phyloP scores from a whole-genome alignment of 116 monocot species.

The Thalassia testudinum region DNA sequence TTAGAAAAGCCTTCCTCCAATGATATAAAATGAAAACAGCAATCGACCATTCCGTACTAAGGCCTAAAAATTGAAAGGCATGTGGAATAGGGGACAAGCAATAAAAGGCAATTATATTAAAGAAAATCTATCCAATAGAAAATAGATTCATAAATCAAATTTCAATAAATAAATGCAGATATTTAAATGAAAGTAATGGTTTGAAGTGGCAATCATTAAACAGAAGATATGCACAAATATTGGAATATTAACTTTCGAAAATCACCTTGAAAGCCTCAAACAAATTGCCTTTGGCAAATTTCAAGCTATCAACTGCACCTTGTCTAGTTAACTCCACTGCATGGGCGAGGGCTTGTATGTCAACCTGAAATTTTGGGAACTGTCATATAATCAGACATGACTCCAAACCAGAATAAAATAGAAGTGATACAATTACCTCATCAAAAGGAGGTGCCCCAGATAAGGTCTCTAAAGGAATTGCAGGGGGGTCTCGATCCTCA shows the following conservation, averaged over 20 bases:
- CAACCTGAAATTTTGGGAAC: conserved; percentile 43
- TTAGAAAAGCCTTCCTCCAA: no score
- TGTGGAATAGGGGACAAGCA: no score
- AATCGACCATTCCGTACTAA: no score
- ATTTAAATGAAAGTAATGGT: no score
- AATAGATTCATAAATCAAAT: no score
- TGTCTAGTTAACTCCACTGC: conserved; percentile 94
- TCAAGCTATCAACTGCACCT: conserved; percentile 84
- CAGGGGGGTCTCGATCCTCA: conserved; percentile 84
- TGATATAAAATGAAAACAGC: no score
- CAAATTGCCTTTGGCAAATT: conserved; percentile 83
- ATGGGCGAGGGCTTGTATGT: conserved; percentile 98
- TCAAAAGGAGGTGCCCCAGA: conserved; percentile 83
- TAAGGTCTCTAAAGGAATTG: conserved; percentile 49
- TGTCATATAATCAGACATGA: neutral
- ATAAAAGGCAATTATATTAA: no score
- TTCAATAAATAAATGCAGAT: no score
- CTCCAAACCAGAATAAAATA: no score
- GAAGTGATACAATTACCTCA: conserved; percentile 46
- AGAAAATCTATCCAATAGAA: no score
- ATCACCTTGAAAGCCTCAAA: conserved; percentile 90
- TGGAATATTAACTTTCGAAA: conserved; percentile 3
- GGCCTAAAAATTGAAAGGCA: no score
- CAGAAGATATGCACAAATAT: neutral
- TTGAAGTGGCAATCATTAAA: no score